These are phyloP conservation scores for Russula vinacea DNA, from an alignment of 768 basidiomycete species.

Conservation along the genomic window DNA sequence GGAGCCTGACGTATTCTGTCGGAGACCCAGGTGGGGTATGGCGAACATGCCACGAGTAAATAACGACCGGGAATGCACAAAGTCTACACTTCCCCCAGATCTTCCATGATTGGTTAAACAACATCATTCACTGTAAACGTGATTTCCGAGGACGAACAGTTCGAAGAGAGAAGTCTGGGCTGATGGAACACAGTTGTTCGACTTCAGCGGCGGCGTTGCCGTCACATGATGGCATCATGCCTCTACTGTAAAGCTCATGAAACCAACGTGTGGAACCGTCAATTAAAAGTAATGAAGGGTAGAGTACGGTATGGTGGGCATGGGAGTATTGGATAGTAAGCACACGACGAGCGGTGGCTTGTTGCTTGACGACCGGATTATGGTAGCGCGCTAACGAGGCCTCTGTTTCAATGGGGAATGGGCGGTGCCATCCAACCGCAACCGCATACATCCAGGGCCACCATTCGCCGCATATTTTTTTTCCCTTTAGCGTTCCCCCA, in stretches of 20 bases:
- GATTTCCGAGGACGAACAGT: not conserved
- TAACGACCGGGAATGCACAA: not conserved
- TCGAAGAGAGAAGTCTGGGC: not conserved
- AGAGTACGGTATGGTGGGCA: not conserved
- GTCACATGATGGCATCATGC: conserved; percentile 6
- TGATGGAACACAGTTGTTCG: not conserved
- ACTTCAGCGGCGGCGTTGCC: not conserved
- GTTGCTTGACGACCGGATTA: conserved; percentile 17
- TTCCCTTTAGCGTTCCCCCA: not conserved
- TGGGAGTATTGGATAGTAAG: not conserved
- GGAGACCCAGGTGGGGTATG: not conserved
- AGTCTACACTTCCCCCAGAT: not conserved
- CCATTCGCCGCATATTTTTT: conserved; percentile 2
- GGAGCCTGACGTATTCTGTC: not conserved
- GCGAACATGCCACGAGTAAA: not conserved
- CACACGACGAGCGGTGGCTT: not conserved
- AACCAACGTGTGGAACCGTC: not conserved
- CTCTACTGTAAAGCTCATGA: not conserved
- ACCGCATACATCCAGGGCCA: conserved; percentile 10
- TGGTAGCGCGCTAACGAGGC: not conserved
- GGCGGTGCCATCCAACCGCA: not conserved
- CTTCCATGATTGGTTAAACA: not conserved
- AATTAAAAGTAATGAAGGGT: not conserved
- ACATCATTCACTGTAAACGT: not conserved
- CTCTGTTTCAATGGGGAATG: not conserved